phyloP scores from a whole-genome alignment of 257 asterid genomes.

The Penstemon barbatus region DNA sequence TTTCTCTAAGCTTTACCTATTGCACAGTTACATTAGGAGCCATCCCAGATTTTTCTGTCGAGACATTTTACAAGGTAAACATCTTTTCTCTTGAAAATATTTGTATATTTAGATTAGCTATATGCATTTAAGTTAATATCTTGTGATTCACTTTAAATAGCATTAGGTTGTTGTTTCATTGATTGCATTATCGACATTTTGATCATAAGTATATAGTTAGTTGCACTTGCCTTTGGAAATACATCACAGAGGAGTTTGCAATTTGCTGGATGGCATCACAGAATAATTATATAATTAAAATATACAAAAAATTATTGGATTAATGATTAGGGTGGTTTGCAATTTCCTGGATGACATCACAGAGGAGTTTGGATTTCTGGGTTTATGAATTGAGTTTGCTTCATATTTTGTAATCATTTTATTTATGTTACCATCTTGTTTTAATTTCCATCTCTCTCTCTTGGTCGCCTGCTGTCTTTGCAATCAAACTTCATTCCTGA shows the following conservation, averaged over 20 bases:
- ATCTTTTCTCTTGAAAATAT: too few species aligned
- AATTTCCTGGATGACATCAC: background rate
- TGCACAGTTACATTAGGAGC: slow-evolving; percentile 95
- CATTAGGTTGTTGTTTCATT: slow-evolving; percentile 1
- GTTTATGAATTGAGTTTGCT: background rate
- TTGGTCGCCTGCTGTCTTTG: background rate
- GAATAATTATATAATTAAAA: too few species aligned
- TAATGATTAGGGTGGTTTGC: background rate
- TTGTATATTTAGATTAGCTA: slow-evolving; percentile 22
- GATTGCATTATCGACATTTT: background rate
- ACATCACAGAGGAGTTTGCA: too few species aligned
- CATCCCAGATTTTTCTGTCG: slow-evolving; percentile 84
- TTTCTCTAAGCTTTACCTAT: slow-evolving; percentile 75
- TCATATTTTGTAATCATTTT: background rate
- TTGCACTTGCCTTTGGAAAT: background rate
- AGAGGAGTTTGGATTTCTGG: slow-evolving; percentile 15
- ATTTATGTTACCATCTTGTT: background rate
- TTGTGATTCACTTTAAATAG: background rate
- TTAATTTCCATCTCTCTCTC: background rate
- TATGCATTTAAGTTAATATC: background rate
- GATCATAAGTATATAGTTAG: background rate
- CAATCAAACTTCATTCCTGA: slow-evolving; percentile 6
- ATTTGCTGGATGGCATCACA: too few species aligned
- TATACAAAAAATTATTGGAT: background rate
- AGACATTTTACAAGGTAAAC: too few species aligned